Evolutionary conservation across 176 grass and related monocot species (phyloP), one percentile per base, ranked within the genome.

Genomic region (Phoenix roebelenii): DNA sequence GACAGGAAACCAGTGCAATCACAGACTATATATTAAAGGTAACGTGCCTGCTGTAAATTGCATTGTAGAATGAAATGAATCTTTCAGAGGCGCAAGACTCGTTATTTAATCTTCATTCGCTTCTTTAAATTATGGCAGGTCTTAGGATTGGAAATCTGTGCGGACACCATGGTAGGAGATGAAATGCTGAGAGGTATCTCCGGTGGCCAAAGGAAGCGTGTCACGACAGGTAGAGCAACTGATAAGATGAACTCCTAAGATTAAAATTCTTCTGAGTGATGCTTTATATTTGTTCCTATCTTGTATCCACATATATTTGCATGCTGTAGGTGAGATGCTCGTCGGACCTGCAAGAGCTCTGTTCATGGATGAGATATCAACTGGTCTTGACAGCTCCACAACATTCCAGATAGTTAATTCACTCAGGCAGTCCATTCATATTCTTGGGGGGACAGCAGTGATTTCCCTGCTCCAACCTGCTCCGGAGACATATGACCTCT

Each of bases 301-400:
- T 44, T 44, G 35, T 44, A 2, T 44, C 35, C 0, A 10, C 35
- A 12, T 44, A 32, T 25, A 25, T 32, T 44, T 44, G 35, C 35
- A 44, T 44, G 35, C 10, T 15, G 0, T 49, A 86, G 84, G 84
- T 70, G 84, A 87, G 74, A 87, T 87, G 84, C 60, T 87, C 50
- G 84, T 82, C 16, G 84, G 84, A 70, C 74, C 84, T 9, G 69
- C 61, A 17, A 69, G 60, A 75, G 79, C 84, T 51, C 23, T 86
- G 57, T 86, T 86, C 70, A 86, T 86, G 78, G 83, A 86, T 77
- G 83, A 86, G 62, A 86, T 87, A 54, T 87, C 84, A 22, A 87
- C 84, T n/a, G 84, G 84, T 23, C 51, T 87, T 9, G 84, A 87
- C 48, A 82, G 74, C 84, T 87, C 79, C 15, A 87, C 84, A 15